These are phyloP conservation scores for Colletotrichum sp. DNA, from an alignment of 2,329 filamentous ascomycete species.

Conservation along the genomic window DNA sequence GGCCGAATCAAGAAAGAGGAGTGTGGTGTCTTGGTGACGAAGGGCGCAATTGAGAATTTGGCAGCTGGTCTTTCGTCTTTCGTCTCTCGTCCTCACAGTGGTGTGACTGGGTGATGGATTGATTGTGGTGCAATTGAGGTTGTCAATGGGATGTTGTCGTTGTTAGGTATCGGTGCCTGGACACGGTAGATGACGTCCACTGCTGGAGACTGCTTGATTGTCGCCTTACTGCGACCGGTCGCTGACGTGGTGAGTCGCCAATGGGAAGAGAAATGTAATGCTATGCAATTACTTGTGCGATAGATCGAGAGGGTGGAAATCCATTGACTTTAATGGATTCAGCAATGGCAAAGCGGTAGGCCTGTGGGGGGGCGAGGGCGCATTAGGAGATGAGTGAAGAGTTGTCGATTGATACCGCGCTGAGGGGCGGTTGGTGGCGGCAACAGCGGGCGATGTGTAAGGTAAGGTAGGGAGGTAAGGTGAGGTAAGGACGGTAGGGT, in stretches of 20 bases:
- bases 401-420: neutral
- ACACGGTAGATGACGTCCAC: conserved; percentile 11
- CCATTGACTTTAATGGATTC: conserved; percentile 2
- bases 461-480: neutral
- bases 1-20: neutral
- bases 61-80: neutral
- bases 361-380: neutral
- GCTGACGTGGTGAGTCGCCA: conserved; percentile 1
- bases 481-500: neutral
- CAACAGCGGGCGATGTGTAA: neutral
- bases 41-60: neutral
- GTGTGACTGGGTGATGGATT: neutral
- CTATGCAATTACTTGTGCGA: neutral
- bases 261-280: neutral
- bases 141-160: conserved; percentile 7
- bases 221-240: conserved; percentile 1
- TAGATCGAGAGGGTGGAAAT: neutral
- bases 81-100: neutral
- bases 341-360: neutral
- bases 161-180: neutral
- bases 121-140: neutral
- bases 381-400: neutral
- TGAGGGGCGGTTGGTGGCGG: neutral
- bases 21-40: neutral
- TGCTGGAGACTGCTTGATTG: neutral